phyloP scores from a whole-genome alignment of 2,329 filamentous ascomycete genomes.

The Stachybotrys echinatus region DNA sequence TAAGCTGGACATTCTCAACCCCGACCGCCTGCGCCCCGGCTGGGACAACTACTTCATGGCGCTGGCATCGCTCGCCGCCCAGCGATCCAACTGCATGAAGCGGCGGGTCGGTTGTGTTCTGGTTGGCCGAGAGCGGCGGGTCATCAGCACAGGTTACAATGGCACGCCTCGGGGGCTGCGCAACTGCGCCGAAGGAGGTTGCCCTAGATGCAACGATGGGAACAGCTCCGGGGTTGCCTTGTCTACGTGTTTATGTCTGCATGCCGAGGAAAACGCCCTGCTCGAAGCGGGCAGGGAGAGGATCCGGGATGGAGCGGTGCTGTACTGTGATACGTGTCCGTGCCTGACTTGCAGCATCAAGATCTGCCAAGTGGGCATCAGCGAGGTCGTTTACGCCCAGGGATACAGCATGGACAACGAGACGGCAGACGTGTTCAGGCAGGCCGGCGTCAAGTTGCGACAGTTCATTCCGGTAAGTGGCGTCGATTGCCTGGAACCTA shows the following conservation, averaged over 20 bases:
- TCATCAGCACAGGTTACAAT: constrained; percentile 96
- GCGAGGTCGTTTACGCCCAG: constrained; percentile 90
- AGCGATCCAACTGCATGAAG: constrained; percentile 97
- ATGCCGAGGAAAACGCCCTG: constrained; percentile 95
- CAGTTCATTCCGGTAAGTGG: constrained; percentile 78
- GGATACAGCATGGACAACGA: constrained; percentile 91
- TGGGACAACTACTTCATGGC: constrained; percentile 99
- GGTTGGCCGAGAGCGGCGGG: constrained; percentile 71
- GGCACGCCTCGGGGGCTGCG: constrained; percentile 84
- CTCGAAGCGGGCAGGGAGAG: constrained; percentile 90
- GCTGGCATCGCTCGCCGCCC: constrained; percentile 84
- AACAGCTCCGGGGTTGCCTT: constrained; percentile 65
- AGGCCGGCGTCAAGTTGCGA: constrained; percentile 77
- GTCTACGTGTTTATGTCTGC: constrained; percentile 89
- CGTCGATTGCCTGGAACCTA: constrained; percentile 2
- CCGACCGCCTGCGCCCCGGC: constrained; percentile 74
- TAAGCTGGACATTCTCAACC: constrained; percentile 70
- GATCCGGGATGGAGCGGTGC: constrained; percentile 72
- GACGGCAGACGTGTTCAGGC: constrained; percentile 74
- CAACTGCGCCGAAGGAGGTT: constrained; percentile 93
- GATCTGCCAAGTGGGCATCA: constrained; percentile 93
- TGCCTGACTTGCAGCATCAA: constrained; percentile 98
- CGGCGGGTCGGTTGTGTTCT: constrained; percentile 91
- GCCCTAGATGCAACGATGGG: constrained; percentile 77
- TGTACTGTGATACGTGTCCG: constrained; percentile 96